Percentiles rank a stretch among this genome's conserved stretches.
Conservation (phyloP, 1,284 basidiomycete genomes). For the Abortiporus biennis region DNA sequence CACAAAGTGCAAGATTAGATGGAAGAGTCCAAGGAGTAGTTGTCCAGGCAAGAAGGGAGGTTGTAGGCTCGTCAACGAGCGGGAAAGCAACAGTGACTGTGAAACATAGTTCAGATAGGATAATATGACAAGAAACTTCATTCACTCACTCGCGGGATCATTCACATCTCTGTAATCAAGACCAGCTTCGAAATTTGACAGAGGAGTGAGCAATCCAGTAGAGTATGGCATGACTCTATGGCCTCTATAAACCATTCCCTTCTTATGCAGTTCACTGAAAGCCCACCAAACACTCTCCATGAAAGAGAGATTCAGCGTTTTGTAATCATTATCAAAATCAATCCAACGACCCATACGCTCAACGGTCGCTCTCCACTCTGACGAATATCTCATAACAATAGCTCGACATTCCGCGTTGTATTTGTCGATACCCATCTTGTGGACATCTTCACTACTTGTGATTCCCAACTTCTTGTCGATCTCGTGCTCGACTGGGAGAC, state of each 20-base stretch:
- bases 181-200: slow-evolving; percentile 98
- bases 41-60: slow-evolving; percentile 95
- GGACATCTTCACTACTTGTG: slow-evolving; percentile 90
- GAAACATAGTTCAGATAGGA: slow-evolving; percentile 1
- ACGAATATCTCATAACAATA: slow-evolving; percentile 97
- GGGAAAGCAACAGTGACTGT: slow-evolving; percentile 90
- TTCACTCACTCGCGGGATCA: slow-evolving; percentile 79
- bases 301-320: slow-evolving; percentile 89
- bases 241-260: slow-evolving; percentile 92
- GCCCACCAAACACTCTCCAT: slow-evolving; percentile 99
- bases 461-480: slow-evolving; percentile 98
- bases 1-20: slow-evolving; percentile 92
- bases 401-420: slow-evolving; percentile 97
- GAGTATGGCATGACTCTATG: slow-evolving; percentile 98
- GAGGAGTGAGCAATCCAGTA: slow-evolving; percentile 91
- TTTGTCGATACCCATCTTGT: slow-evolving; percentile 93
- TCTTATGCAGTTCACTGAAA: slow-evolving; percentile 91
- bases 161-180: slow-evolving; percentile 91
- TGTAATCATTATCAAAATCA: slow-evolving; percentile 99
- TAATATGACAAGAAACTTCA: not conserved
- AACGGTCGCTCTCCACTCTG: slow-evolving; percentile 92
- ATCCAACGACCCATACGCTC: slow-evolving; percentile 99
- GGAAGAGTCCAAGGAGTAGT: slow-evolving; percentile 99
- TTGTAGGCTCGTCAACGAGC: slow-evolving; percentile 87
- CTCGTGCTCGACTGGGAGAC: slow-evolving; percentile 97